Evolutionary conservation across 2,329 filamentous ascomycete species (phyloP).

Genomic region (Ascochyta lentis): DNA sequence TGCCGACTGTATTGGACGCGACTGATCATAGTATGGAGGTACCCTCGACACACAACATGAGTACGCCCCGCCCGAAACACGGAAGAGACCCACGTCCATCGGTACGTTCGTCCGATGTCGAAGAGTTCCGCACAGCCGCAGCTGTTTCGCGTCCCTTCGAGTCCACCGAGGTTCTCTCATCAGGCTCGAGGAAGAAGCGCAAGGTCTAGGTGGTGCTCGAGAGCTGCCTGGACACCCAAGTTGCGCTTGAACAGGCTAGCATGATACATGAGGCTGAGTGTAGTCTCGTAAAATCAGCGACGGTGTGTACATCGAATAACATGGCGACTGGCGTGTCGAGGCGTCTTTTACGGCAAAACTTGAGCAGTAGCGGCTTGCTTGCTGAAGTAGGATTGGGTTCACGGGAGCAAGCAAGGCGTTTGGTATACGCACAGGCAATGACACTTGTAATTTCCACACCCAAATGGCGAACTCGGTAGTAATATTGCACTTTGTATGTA

Average conservation of each 20-base stretch:
- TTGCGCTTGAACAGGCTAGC: neutral
- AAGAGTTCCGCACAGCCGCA: neutral
- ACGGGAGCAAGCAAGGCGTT: neutral
- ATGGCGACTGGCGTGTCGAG: neutral
- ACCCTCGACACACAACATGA: too few species aligned
- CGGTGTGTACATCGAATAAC: neutral
- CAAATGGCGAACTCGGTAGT: neutral
- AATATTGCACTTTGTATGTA: conserved; percentile 6
- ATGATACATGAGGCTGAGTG: neutral
- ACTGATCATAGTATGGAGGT: neutral
- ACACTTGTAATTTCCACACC: neutral
- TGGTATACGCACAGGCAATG: neutral
- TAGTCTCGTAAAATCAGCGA: neutral
- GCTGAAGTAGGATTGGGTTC: neutral
- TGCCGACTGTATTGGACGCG: neutral
- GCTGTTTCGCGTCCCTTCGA: neutral
- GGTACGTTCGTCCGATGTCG: neutral
- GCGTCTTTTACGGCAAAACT: neutral
- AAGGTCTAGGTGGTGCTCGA: conserved; percentile 1
- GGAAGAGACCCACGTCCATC: neutral
- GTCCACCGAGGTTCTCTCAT: neutral
- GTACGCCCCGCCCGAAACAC: neutral
- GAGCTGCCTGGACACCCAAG: neutral
- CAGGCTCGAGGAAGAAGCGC: conserved; percentile 6
- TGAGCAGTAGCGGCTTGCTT: neutral